Conservation (phyloP, 2,329 filamentous ascomycete species). For the Hymenoscyphus albidus region DNA sequence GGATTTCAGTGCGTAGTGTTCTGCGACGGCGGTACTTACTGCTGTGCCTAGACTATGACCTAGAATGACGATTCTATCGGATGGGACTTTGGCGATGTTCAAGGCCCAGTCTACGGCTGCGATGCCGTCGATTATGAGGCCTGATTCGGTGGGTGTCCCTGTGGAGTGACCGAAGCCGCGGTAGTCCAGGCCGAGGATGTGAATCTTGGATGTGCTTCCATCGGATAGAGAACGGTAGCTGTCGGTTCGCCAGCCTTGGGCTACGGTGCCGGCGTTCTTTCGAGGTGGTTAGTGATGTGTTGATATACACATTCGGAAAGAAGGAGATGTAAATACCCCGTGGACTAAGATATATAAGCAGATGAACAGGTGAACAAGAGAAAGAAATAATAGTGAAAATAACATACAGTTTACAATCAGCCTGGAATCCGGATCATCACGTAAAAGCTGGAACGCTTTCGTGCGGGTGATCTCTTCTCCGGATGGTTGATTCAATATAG, state of each 20-base stretch:
- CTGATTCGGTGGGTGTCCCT: slow-evolving; percentile 74
- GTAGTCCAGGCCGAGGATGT: slow-evolving; percentile 87
- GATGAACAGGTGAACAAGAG: neutral
- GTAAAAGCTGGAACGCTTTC: slow-evolving; percentile 58
- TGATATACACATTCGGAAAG: neutral
- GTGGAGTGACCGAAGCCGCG: slow-evolving; percentile 81
- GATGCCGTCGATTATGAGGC: slow-evolving; percentile 75
- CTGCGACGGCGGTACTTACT: slow-evolving; percentile 69
- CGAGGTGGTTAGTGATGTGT: slow-evolving; percentile 16
- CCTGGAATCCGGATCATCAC: slow-evolving; percentile 58
- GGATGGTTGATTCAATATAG: slow-evolving; percentile 49
- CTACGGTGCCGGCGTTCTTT: slow-evolving; percentile 81
- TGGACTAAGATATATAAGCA: slow-evolving; percentile 47
- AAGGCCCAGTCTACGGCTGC: slow-evolving; percentile 71
- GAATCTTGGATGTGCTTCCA: slow-evolving; percentile 63
- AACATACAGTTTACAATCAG: slow-evolving; percentile 61
- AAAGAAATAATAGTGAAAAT: neutral
- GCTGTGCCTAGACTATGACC: slow-evolving; percentile 89
- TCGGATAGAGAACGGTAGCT: slow-evolving; percentile 75
- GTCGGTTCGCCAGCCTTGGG: slow-evolving; percentile 69
- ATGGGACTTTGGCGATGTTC: slow-evolving; percentile 57
- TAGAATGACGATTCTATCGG: slow-evolving; percentile 71
- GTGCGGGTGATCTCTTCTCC: slow-evolving; percentile 51
- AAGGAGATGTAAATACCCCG: slow-evolving; percentile 46
- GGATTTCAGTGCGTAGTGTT: slow-evolving; percentile 58